These are phyloP conservation scores for Acanthamoeba lenticulata DNA, from an alignment of 208 protist genomes.

Conservation along the genomic window DNA sequence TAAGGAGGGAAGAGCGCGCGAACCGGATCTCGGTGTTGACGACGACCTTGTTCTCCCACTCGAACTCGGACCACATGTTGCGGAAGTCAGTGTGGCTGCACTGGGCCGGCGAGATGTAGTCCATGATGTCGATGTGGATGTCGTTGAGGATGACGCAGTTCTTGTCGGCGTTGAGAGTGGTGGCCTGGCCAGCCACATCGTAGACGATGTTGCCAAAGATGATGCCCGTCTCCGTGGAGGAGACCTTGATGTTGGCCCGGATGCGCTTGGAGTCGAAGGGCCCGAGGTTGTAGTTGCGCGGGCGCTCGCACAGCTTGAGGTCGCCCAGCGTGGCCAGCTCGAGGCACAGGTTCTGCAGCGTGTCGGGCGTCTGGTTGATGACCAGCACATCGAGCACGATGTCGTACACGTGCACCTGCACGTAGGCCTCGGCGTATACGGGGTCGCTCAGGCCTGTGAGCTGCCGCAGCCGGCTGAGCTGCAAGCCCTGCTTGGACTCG, in stretches of 20 bases:
- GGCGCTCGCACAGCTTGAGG: conserved; percentile 97
- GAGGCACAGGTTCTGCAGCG: conserved; percentile 95
- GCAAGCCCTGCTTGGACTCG: conserved; percentile 1
- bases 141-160: conserved; percentile 96
- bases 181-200: conserved; percentile 87
- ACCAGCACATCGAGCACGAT: conserved; percentile 94
- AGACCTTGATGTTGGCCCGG: conserved; percentile 97
- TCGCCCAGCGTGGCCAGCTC: conserved; percentile 96
- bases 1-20: neutral
- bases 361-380: conserved; percentile 95
- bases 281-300: conserved; percentile 93
- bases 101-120: conserved; percentile 95
- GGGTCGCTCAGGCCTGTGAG: conserved; percentile 97
- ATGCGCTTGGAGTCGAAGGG: conserved; percentile 90
- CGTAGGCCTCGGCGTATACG: conserved; percentile 97
- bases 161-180: conserved; percentile 79
- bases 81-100: conserved; percentile 94
- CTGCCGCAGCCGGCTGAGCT: conserved; percentile 90
- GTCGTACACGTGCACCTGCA: conserved; percentile 98
- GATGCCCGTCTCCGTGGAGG: conserved; percentile 96
- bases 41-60: conserved; percentile 98
- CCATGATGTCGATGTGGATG: conserved; percentile 98
- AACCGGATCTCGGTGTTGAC: conserved; percentile 90
- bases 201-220: conserved; percentile 98
- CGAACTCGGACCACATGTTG: conserved; percentile 97